phyloP scores from a whole-genome alignment of 164 flowering plant genomes.

The Aristolochia contorta region DNA sequence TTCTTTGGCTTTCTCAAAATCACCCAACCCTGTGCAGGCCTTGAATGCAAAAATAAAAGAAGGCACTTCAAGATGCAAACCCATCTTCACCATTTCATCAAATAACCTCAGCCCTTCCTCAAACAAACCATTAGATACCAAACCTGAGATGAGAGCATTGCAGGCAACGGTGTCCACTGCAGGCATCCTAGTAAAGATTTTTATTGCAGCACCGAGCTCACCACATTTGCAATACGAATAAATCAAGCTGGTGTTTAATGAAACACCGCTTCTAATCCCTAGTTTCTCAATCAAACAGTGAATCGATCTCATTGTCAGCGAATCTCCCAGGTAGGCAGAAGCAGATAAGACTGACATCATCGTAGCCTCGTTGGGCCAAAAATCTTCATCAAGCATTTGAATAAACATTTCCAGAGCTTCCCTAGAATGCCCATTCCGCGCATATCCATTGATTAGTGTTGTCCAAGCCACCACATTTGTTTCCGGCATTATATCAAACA shows the following conservation, averaged over 20 bases:
- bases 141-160: conserved; percentile 4
- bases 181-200: conserved; percentile 1
- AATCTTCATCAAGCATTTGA: not conserved
- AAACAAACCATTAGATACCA: conserved; percentile 1
- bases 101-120: conserved; percentile 2
- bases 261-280: conserved; percentile 2
- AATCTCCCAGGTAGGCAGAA: not conserved
- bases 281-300: conserved; percentile 1
- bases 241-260: not conserved
- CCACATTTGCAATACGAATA: conserved; percentile 4
- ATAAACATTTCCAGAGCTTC: conserved; percentile 3
- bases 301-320: not conserved
- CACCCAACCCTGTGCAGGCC: too few species aligned
- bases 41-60: too few species aligned
- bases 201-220: not conserved
- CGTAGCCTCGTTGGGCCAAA: conserved; percentile 3
- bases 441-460: conserved; percentile 4
- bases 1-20: conserved; percentile 4
- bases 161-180: conserved; percentile 2
- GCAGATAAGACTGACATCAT: not conserved
- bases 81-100: not conserved
- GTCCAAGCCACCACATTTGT: conserved; percentile 11
- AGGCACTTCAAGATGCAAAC: conserved; percentile 3
- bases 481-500: conserved; percentile 3
- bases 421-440: not conserved